Percentiles rank a stretch among this genome's conserved stretches.
phyloP scores from a whole-genome alignment of 306 rosid species.

The Betula pendula region DNA sequence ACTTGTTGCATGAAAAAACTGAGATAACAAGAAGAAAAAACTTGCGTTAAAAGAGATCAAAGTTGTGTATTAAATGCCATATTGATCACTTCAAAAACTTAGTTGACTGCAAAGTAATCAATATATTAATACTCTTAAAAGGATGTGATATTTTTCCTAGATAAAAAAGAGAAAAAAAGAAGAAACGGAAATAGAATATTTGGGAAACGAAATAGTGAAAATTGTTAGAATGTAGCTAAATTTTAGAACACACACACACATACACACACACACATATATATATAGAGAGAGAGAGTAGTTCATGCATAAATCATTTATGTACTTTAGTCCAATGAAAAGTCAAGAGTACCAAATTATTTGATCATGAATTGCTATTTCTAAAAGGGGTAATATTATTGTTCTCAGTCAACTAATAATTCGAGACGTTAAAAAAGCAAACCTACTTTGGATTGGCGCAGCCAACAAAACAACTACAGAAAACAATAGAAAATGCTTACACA shows the following conservation, averaged over 20 bases:
- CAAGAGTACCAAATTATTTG: neutral
- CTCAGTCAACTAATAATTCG: constrained; percentile 5
- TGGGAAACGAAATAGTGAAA: constrained; percentile 13
- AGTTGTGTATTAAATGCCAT: neutral
- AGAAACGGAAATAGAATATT: neutral
- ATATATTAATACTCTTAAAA: constrained; percentile 3
- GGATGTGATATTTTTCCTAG: constrained; percentile 1
- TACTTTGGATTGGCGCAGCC: neutral
- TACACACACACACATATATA: no score
- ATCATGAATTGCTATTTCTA: constrained; percentile 5
- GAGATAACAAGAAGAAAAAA: neutral
- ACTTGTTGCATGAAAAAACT: neutral
- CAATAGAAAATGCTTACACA: constrained; percentile 2
- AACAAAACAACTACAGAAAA: neutral
- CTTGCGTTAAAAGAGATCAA: neutral
- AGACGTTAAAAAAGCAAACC: constrained; percentile 5
- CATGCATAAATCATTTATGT: neutral
- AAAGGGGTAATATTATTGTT: neutral
- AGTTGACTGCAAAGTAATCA: constrained; percentile 14
- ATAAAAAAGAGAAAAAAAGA: neutral
- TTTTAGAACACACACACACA: neutral
- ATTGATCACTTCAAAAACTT: constrained; percentile 3
- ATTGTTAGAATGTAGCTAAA: constrained; percentile 13
- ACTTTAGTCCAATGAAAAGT: neutral
- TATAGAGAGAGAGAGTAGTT: constrained; percentile 8